Evolutionary conservation across 1,284 basidiomycete genomes (phyloP).

Genomic region (Anthracocystis setariae): DNA sequence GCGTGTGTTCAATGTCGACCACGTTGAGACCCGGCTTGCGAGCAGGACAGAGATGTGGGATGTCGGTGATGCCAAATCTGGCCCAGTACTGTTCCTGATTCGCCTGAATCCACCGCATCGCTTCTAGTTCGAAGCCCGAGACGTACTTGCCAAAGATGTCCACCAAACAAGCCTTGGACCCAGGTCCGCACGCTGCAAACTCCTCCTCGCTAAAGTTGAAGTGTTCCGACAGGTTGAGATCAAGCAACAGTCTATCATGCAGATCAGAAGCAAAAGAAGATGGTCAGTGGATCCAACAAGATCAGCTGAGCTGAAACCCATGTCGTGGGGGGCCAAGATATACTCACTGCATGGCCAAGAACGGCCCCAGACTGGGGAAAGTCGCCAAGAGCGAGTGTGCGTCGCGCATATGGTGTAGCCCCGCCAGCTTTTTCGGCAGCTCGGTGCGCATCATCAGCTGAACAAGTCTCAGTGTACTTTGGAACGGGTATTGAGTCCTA

Average conservation of each 20-base stretch:
- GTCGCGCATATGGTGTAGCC: conserved; percentile 72
- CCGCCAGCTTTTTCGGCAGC: conserved; percentile 70
- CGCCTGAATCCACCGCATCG: conserved; percentile 73
- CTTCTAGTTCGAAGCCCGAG: conserved; percentile 70
- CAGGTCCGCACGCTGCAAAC: conserved; percentile 75
- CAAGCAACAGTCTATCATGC: conserved; percentile 66
- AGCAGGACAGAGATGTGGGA: conserved; percentile 36
- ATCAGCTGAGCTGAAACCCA: not conserved
- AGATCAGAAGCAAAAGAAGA: not conserved
- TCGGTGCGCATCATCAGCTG: conserved; percentile 73
- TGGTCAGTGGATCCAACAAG: not conserved
- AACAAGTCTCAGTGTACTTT: conserved; percentile 73
- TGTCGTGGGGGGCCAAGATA: not conserved
- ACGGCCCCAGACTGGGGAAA: conserved; percentile 75
- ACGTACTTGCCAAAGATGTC: conserved; percentile 72
- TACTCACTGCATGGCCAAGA: conserved; percentile 70
- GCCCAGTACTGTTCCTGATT: conserved; percentile 73
- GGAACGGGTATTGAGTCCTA: conserved; percentile 70
- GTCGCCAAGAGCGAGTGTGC: conserved; percentile 73
- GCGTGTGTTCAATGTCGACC: conserved; percentile 74
- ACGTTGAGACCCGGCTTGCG: conserved; percentile 70
- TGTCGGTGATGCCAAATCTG: conserved; percentile 30
- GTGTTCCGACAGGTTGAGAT: conserved; percentile 70
- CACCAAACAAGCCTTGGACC: conserved; percentile 73
- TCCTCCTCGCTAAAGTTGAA: conserved; percentile 74